Percentiles rank a stretch among this genome's conserved stretches.
These are phyloP conservation scores for Zymoseptoria ardabiliae DNA, from an alignment of 2,329 filamentous ascomycete genomes.

Conservation along the genomic window DNA sequence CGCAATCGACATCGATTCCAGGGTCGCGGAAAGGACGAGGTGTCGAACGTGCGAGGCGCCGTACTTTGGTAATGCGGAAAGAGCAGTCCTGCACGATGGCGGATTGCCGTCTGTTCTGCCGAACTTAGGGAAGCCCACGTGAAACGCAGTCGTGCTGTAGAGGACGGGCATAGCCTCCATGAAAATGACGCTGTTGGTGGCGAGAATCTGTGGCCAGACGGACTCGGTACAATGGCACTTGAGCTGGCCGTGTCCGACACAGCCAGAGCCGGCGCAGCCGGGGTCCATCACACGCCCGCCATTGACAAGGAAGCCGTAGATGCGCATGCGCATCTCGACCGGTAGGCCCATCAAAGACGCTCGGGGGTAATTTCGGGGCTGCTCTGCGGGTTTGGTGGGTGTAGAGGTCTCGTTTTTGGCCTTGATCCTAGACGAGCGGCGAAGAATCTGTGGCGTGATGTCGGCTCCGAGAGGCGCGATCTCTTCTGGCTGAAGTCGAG, in stretches of 20 bases:
- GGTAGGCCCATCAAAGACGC: background rate
- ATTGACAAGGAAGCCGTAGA: background rate
- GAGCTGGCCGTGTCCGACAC: no score
- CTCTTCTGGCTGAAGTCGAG: background rate
- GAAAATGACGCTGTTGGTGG: background rate
- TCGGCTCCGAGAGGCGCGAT: background rate
- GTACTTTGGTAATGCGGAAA: background rate
- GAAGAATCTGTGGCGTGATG: background rate
- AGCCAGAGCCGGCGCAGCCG: no score
- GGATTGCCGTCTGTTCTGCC: no score
- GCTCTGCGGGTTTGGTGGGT: background rate
- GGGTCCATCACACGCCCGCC: background rate
- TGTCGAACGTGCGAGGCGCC: background rate
- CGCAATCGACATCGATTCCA: background rate
- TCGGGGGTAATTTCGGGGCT: background rate
- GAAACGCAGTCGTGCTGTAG: background rate
- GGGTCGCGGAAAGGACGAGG: background rate
- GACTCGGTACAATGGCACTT: background rate
- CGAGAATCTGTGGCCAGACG: background rate
- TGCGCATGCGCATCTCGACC: background rate
- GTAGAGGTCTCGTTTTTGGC: background rate
- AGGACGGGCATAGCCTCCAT: background rate
- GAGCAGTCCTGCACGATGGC: background rate
- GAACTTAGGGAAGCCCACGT: background rate
- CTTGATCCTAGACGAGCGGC: background rate